Conservation (phyloP, 78 protist genomes). For the Dictyostelium discoideum region dicty_2.7 NC_007088.5:2110001-2110500, state of each 20-base stretch:
- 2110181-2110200: slow-evolving; percentile 28
- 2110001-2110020: not conserved
- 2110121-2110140: slow-evolving; percentile 67
- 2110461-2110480: slow-evolving; percentile 40
- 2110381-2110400: slow-evolving; percentile 49
- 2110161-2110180: slow-evolving; percentile 22
- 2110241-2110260: slow-evolving; percentile 17
- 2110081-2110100: slow-evolving; percentile 32
- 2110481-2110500: slow-evolving; percentile 14
- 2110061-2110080: slow-evolving; percentile 56
- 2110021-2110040: not conserved
- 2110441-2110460: slow-evolving; percentile 35
- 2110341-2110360: not conserved
- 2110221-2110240: slow-evolving; percentile 32
- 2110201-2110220: slow-evolving; percentile 61
- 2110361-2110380: slow-evolving; percentile 32
- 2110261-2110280: slow-evolving; percentile 9
- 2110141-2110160: slow-evolving; percentile 2
- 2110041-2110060: slow-evolving; percentile 54
- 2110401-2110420: slow-evolving; percentile 30
- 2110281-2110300: not conserved
- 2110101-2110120: slow-evolving; percentile 14
- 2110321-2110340: not conserved
- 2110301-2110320: slow-evolving; percentile 35
- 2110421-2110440: slow-evolving; percentile 28